Evolutionary conservation across 371 early-diverging fungal species (phyloP).

Genomic region (Saksenaea oblongispora): DNA sequence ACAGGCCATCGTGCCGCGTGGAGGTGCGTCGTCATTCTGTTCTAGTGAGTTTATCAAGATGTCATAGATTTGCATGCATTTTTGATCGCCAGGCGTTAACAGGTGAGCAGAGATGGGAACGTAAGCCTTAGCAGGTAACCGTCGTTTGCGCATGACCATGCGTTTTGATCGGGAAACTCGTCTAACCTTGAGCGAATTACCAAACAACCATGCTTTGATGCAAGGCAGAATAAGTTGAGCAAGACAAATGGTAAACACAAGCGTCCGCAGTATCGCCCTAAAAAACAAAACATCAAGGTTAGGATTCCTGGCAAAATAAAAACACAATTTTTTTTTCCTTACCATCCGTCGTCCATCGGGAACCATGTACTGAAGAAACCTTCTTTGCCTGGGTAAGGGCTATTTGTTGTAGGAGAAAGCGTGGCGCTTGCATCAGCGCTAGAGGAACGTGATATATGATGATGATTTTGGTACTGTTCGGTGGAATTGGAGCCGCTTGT

Average conservation of each 20-base stretch:
- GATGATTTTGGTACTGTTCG: constrained; percentile 40
- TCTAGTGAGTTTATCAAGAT: constrained; percentile 22
- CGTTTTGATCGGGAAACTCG: constrained; percentile 27
- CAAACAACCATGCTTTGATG: constrained; percentile 16
- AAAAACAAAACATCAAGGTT: background rate
- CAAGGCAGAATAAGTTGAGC: constrained; percentile 33
- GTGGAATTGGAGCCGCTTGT: constrained; percentile 32
- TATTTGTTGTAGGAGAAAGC: background rate
- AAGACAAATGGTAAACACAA: constrained; percentile 31
- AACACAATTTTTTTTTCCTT: constrained; percentile 5
- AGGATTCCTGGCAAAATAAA: too few species aligned
- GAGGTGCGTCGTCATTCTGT: constrained; percentile 13
- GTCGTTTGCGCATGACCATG: background rate
- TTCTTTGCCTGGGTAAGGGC: background rate
- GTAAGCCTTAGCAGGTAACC: constrained; percentile 3
- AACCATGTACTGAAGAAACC: constrained; percentile 18
- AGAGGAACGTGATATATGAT: constrained; percentile 38
- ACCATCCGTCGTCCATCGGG: constrained; percentile 31
- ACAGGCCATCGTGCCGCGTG: background rate
- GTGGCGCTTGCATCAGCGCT: constrained; percentile 11
- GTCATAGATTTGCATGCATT: constrained; percentile 28
- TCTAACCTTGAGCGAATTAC: constrained; percentile 24
- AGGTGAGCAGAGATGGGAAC: constrained; percentile 4
- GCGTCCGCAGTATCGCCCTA: constrained; percentile 29
- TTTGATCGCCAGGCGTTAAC: constrained; percentile 34